Conservation (phyloP, 2,329 filamentous ascomycete species). For the Colletotrichum aenigma region DNA sequence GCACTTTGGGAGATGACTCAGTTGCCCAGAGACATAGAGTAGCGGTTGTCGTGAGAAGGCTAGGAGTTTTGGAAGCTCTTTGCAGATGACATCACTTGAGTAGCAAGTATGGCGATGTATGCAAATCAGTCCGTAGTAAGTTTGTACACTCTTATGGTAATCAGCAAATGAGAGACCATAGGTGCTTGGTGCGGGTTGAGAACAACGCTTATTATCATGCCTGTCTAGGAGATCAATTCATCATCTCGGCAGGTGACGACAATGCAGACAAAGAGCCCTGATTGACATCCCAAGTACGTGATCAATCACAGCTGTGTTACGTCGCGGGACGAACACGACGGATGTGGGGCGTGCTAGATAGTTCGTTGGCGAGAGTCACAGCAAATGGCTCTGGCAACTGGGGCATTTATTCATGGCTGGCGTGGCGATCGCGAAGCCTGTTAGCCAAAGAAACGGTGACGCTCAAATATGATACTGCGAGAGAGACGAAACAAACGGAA, state of each 20-base stretch:
- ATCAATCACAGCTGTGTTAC: not conserved
- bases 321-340: not conserved
- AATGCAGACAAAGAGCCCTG: not conserved
- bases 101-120: not conserved
- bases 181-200: not conserved
- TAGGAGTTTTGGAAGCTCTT: not conserved
- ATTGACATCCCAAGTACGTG: not conserved
- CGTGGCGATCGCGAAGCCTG: too few relatives aligned
- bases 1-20: not conserved
- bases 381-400: too few relatives aligned
- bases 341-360: not conserved
- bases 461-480: too few relatives aligned
- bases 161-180: not conserved
- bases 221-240: not conserved
- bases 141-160: not conserved
- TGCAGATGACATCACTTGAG: not conserved
- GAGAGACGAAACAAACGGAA: too few relatives aligned
- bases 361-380: not conserved
- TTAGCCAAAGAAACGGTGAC: too few relatives aligned
- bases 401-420: too few relatives aligned
- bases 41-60: not conserved
- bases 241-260: not conserved
- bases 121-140: not conserved
- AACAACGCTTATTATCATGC: not conserved
- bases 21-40: not conserved